A percentile compares a stretch with the other conserved stretches of the same genome.
phyloP scores from a whole-genome alignment of 2,329 filamentous ascomycete species.

The Cladosporium sp. region DNA sequence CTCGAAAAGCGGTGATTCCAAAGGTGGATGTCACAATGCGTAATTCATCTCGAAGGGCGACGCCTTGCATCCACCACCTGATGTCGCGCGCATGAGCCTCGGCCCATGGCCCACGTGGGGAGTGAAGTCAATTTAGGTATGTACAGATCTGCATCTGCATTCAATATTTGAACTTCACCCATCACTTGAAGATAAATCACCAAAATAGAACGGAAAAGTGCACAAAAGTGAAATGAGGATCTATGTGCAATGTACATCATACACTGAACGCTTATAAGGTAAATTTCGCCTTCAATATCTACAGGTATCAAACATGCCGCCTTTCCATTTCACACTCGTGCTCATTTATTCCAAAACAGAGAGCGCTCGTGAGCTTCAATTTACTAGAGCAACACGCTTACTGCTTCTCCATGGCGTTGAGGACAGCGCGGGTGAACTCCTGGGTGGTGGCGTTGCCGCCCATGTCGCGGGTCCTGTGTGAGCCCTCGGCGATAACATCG shows the following conservation, averaged over 20 bases:
- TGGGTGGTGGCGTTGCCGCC: constrained; percentile 85
- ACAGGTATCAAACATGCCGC: constrained; percentile 18
- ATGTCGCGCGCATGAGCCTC: background rate
- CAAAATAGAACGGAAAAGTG: too few relatives aligned
- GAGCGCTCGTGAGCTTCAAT: constrained; percentile 15
- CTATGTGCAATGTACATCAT: background rate
- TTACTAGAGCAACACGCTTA: constrained; percentile 6
- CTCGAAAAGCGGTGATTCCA: background rate
- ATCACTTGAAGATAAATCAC: too few relatives aligned
- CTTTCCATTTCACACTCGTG: background rate
- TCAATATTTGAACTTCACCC: background rate
- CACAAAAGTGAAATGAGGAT: background rate
- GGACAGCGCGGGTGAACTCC: constrained; percentile 90
- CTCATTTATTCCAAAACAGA: constrained; percentile 1
- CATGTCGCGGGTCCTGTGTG: constrained; percentile 91
- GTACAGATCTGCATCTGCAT: background rate
- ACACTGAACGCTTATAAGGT: constrained; percentile 8
- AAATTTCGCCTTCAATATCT: constrained; percentile 12
- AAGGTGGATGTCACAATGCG: background rate
- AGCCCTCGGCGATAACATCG: constrained; percentile 82
- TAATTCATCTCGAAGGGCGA: background rate
- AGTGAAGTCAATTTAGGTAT: background rate
- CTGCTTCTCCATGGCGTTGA: constrained; percentile 82
- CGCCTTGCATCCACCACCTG: background rate
- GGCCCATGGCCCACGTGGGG: background rate